These are phyloP conservation scores for Aureobasidium lini DNA, from an alignment of 2,329 filamentous ascomycete species.

Conservation along the genomic window DNA sequence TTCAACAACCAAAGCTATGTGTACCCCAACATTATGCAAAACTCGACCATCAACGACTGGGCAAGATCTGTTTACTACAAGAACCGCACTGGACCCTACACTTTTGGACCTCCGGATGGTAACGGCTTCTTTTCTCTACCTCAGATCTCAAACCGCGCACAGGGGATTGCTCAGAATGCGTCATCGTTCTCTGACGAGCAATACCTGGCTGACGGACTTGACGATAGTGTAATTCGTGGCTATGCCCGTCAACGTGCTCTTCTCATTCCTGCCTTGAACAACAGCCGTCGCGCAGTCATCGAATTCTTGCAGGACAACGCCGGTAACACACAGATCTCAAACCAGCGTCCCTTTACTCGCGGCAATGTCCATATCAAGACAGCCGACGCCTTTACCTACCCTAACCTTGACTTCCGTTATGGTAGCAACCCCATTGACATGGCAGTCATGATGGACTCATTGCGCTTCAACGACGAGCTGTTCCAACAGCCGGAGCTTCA, in stretches of 20 bases:
- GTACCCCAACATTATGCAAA: constrained; percentile 20
- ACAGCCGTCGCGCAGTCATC: constrained; percentile 21
- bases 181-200: constrained; percentile 17
- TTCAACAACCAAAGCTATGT: constrained; percentile 17
- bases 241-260: constrained; percentile 22
- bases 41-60: constrained; percentile 20
- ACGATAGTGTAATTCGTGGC: constrained; percentile 20
- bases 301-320: constrained; percentile 28
- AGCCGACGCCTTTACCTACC: constrained; percentile 16
- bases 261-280: constrained; percentile 21
- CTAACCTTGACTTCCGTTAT: constrained; percentile 24
- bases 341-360: constrained; percentile 25
- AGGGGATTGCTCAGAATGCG: constrained; percentile 13
- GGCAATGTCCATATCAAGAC: constrained; percentile 24
- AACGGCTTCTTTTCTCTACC: constrained; percentile 24
- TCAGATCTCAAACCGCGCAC: constrained; percentile 17
- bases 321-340: constrained; percentile 25
- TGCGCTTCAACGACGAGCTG: constrained; percentile 26
- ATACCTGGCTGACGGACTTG: constrained; percentile 19
- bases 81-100: constrained; percentile 24
- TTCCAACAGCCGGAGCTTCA: constrained; percentile 20
- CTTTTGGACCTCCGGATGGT: constrained; percentile 20
- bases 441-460: constrained; percentile 18
- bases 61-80: constrained; percentile 18
- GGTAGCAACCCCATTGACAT: constrained; percentile 25